A percentile compares a stretch with the other conserved stretches of the same genome.
Conservation (phyloP, 179 eudicot genomes). For the Heliamphora pulchella region DNA sequence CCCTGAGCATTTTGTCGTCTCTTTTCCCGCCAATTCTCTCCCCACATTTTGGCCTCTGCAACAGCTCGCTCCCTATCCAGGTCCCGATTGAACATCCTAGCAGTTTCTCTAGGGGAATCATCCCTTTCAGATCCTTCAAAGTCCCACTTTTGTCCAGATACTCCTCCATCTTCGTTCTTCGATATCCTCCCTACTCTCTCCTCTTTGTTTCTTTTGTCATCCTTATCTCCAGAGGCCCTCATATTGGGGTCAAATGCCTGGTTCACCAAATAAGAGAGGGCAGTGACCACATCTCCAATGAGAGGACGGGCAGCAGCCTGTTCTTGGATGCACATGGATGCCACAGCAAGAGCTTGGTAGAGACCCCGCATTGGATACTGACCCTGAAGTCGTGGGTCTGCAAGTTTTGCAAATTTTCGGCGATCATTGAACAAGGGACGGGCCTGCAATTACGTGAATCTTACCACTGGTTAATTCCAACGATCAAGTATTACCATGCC, state of each 20-base stretch:
- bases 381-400: constrained; percentile 69
- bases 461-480: background rate
- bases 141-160: constrained; percentile 61
- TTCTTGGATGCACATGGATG: constrained; percentile 91
- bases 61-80: constrained; percentile 68
- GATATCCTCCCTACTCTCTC: constrained; percentile 42
- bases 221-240: constrained; percentile 23
- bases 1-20: constrained; percentile 55
- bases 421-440: constrained; percentile 78
- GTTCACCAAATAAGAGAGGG: constrained; percentile 73
- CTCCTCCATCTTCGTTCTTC: constrained; percentile 52
- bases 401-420: constrained; percentile 48
- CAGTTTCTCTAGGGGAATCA: constrained; percentile 60
- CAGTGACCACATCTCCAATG: constrained; percentile 82
- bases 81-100: constrained; percentile 48
- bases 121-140: constrained; percentile 70
- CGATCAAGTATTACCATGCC: background rate
- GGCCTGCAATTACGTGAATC: constrained; percentile 44
- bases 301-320: constrained; percentile 79
- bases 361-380: constrained; percentile 72
- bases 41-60: constrained; percentile 96
- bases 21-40: constrained; percentile 64
- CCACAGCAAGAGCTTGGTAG: constrained; percentile 85
- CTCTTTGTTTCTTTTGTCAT: constrained; percentile 34
- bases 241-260: constrained; percentile 45